A percentile compares a stretch with the other conserved stretches of the same genome.
These are phyloP conservation scores for Microstegium vimineum DNA, from an alignment of 176 grass and related monocot genomes.

Conservation along the genomic window DNA sequence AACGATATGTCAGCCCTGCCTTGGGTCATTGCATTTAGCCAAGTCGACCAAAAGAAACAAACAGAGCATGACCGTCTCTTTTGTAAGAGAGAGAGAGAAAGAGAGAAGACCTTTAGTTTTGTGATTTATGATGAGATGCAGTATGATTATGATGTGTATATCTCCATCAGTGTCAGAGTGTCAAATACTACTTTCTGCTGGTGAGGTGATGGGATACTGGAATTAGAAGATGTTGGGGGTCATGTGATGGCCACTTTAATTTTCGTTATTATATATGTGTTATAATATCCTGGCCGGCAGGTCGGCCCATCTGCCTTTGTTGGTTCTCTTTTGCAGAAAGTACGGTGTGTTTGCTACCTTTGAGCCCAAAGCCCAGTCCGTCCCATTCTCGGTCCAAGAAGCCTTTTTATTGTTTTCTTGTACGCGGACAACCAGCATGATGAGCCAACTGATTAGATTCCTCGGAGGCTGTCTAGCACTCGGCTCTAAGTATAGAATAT, in stretches of 20 bases:
- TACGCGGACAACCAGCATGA: neutral
- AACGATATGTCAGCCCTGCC: neutral
- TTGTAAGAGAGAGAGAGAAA: too few relatives aligned
- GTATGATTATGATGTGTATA: neutral
- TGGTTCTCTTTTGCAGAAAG: constrained; percentile 12
- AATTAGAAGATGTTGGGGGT: constrained; percentile 1
- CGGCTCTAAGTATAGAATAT: too few relatives aligned
- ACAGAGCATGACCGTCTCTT: neutral
- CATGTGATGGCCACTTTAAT: constrained; percentile 10
- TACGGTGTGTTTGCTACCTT: neutral
- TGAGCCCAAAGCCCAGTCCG: constrained; percentile 24
- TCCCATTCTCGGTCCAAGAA: neutral
- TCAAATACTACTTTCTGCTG: neutral
- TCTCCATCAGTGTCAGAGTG: neutral
- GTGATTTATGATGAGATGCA: neutral
- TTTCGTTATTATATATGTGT: neutral
- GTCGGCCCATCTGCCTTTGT: constrained; percentile 4
- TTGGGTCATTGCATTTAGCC: neutral
- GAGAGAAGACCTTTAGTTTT: neutral
- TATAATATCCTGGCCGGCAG: neutral
- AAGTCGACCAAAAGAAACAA: neutral
- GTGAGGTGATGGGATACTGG: constrained; percentile 5
- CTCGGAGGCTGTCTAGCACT: neutral
- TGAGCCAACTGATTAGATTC: neutral
- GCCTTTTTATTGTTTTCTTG: neutral